These are phyloP conservation scores for Pseudogymnoascus sp. DNA, from an alignment of 2,329 filamentous ascomycete genomes.

Conservation along the genomic window DNA sequence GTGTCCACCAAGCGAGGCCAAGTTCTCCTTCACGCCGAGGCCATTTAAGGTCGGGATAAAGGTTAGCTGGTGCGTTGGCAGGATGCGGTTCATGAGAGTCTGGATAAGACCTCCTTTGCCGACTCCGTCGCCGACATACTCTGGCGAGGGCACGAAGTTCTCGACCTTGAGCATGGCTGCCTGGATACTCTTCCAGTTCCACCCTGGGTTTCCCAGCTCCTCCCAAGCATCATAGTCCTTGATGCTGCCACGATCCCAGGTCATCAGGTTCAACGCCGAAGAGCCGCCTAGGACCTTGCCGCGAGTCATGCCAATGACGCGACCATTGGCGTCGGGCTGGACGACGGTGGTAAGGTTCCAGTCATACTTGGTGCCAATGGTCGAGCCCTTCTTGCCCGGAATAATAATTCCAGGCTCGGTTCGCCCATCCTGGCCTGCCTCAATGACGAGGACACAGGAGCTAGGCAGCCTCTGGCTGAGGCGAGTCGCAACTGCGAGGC, in stretches of 20 bases:
- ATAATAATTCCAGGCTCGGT: not conserved
- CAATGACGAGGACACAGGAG: slow-evolving; percentile 2
- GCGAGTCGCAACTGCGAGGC: not conserved
- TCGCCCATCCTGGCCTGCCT: not conserved
- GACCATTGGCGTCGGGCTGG: slow-evolving; percentile 14
- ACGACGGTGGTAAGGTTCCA: slow-evolving; percentile 1
- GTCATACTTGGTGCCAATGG: slow-evolving; percentile 1
- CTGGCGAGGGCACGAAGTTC: slow-evolving; percentile 13
- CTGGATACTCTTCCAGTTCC: slow-evolving; percentile 30
- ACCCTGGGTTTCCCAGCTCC: slow-evolving; percentile 34
- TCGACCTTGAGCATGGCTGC: slow-evolving; percentile 14
- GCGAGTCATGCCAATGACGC: slow-evolving; percentile 26
- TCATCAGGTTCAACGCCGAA: slow-evolving; percentile 28
- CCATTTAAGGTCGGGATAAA: slow-evolving; percentile 41
- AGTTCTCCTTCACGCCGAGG: slow-evolving; percentile 35
- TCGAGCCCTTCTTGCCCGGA: not conserved
- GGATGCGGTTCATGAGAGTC: slow-evolving; percentile 34
- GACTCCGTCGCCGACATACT: slow-evolving; percentile 15
- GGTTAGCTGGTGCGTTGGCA: slow-evolving; percentile 36
- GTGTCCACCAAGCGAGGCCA: slow-evolving; percentile 42
- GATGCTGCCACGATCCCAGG: slow-evolving; percentile 19
- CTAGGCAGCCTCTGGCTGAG: not conserved
- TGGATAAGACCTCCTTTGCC: not conserved
- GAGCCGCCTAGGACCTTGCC: slow-evolving; percentile 32
- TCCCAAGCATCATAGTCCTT: slow-evolving; percentile 36